Percentiles rank a stretch among this genome's conserved stretches.
Evolutionary conservation across 2,329 filamentous ascomycete species (phyloP).

Genomic region (Coniochaeta sp.): DNA sequence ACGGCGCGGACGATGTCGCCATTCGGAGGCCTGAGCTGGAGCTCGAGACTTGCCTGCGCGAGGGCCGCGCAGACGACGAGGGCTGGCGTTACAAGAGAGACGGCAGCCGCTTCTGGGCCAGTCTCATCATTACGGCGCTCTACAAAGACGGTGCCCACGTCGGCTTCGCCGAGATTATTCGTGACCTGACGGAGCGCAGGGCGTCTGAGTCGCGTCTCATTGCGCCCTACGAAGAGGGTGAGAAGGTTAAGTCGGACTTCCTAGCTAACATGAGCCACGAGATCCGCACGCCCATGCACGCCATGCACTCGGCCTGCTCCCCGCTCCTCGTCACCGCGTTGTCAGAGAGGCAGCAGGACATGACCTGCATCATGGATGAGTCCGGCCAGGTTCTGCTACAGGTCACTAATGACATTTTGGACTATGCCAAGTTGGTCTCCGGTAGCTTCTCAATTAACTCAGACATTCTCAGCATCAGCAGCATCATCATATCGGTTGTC

Average conservation of each 20-base stretch:
- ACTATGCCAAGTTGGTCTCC: constrained; percentile 56
- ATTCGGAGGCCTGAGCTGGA: constrained; percentile 43
- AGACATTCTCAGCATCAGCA: constrained; percentile 41
- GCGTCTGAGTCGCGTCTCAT: constrained; percentile 48
- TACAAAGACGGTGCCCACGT: constrained; percentile 44
- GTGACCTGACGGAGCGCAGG: constrained; percentile 49
- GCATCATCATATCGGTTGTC: constrained; percentile 40
- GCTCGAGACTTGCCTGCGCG: constrained; percentile 42
- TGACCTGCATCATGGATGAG: constrained; percentile 50
- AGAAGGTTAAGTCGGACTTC: constrained; percentile 55
- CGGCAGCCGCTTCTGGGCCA: constrained; percentile 53
- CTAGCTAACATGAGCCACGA: constrained; percentile 59
- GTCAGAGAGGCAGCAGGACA: constrained; percentile 47
- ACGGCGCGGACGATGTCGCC: constrained; percentile 41
- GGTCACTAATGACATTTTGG: constrained; percentile 59
- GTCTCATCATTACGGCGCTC: constrained; percentile 51
- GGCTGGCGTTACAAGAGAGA: constrained; percentile 54
- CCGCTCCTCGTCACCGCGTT: constrained; percentile 48
- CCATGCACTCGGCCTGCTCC: constrained; percentile 52
- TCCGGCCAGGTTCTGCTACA: constrained; percentile 51
- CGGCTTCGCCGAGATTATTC: constrained; percentile 52
- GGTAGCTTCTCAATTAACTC: constrained; percentile 49
- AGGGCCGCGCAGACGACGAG: constrained; percentile 51
- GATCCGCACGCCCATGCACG: constrained; percentile 59
- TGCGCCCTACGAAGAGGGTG: constrained; percentile 51